Base-by-base conservation (phyloP, 331 rosid genomes). In the Rhamnella rubrinervis region DNA sequence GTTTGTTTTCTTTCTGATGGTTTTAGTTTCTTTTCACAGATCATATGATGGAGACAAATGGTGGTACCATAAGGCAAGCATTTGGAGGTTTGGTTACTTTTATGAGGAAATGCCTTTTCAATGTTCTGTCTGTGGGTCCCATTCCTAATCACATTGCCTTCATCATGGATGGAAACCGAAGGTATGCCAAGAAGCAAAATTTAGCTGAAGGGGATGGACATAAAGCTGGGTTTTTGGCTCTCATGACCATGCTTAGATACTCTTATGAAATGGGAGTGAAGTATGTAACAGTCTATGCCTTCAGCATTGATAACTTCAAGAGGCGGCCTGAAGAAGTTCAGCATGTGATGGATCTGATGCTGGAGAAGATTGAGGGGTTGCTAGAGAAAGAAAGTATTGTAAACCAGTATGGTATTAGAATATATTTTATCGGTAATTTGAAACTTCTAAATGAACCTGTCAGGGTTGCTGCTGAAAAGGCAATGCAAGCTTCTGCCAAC, bases 151-250 rank as follows among this genome's bases (percentile, higher is more conserved):
- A 84, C 71, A 56, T 87, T 20, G 86, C 92, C 31, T 87, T 84
- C 75, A 87, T 87, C 80, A 82, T 87, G 83, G 89, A 87, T 76
- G 87, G 92, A 6, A 87, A 87, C 70, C 60, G 86, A 57, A 82
- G 89, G 74, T 84, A 63, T 40, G 84, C 87, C 10, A 82, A 78
- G 67, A 80, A 57, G 66, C 44, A 35, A 25, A 78, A 68, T 55
- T 23, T 71, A 35, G 61, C 25, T 0, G 67, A 52, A 49, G 81
- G 74, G 55, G 55, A 46, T 8, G 86, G 89, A 37, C 82, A 82
- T 61, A 78, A 64, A 63, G 77, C 75, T 21, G 86, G 87, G n/a
- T 82, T 65, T 68, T 53, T 62, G 15, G 56, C 83, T 46, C 75
- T 84, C 13, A 55, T 71, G 72, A 51, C 71, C 19, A 62, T 87